Evolutionary conservation across 345 rosid genomes (phyloP), one percentile per base, ranked within the genome.

Genomic region (Eucalyptus coolabah): DNA sequence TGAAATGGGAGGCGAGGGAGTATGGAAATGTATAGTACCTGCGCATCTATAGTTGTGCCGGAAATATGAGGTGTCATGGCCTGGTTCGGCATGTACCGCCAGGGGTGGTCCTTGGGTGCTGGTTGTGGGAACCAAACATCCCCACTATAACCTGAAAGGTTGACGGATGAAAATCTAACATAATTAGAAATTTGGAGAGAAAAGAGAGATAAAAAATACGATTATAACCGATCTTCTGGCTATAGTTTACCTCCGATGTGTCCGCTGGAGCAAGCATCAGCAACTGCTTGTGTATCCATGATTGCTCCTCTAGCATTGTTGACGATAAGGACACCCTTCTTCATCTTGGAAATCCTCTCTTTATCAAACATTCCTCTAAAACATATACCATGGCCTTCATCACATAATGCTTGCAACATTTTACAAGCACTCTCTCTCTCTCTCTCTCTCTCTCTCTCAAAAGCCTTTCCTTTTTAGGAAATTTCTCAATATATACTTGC

Each of bases 11-110:
- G 69, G 17, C 16, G 10, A 82, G 53, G 26, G 14, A 63, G 11
- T 86, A 81, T 34, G 37, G 49, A 34, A 69, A 32, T 10, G 23
- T 42, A 63, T 15, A 7, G 53, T 91, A 97, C 99, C 95, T 97
- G 99, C 50, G 91, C 99, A 92, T 98, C 99, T 28, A 98, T 97
- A 89, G 99, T 97, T 91, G 99, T 98, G 67, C 99, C 99, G 37
- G 99, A 98, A 87, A 97, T 93, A 93, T 98, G 99, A 90, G 99
- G 99, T 9, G 99, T 98, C 99, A 98, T 98, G 45, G 99, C 99
- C 9, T 98, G 99, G 93, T 98, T 96, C 60, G 99, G 98, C 99
- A 98, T 98, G 93, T 95, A 96, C 42, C 99, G 98, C 99, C 99
- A 98, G 40, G 99, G 99, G 80, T 98, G 99, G 90, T 98, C 98